A percentile compares a stretch with the other conserved stretches of the same genome.
These are phyloP conservation scores for Centrapalus pauciflorus DNA, from an alignment of 129 eudicot species.

Conservation along the genomic window DNA sequence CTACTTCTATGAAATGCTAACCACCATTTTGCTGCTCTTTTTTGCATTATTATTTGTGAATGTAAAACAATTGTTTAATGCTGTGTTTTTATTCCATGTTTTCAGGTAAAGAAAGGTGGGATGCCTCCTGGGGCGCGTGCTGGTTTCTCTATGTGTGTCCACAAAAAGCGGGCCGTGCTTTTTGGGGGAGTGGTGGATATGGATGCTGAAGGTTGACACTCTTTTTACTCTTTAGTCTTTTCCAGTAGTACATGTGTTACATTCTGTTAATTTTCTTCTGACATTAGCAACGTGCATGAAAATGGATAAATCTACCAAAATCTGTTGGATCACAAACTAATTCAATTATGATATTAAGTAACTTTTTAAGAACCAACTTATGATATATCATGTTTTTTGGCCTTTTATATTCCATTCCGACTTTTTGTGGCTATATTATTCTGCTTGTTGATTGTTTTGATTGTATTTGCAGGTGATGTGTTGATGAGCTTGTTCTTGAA, in stretches of 20 bases:
- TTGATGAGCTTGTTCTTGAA: constrained; percentile 92
- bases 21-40: background rate
- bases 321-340: background rate
- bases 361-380: background rate
- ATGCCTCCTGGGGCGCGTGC: constrained; percentile 99
- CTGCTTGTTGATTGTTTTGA: constrained; percentile 6
- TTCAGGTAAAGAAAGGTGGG: constrained; percentile 92
- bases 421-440: background rate
- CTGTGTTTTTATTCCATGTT: background rate
- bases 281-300: background rate
- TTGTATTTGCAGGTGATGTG: constrained; percentile 62
- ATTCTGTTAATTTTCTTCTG: background rate
- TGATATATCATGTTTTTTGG: background rate
- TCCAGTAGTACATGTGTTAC: background rate
- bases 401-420: background rate
- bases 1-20: background rate
- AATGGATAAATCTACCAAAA: background rate
- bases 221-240: constrained; percentile 1
- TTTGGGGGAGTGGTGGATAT: constrained; percentile 98
- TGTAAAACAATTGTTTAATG: background rate
- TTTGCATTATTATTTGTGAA: background rate
- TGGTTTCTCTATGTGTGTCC: constrained; percentile 91
- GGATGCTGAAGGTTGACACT: constrained; percentile 79
- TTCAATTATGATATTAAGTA: background rate
- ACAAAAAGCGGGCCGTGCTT: constrained; percentile 85